These are phyloP conservation scores for Globomyces pollinis-pini DNA, from an alignment of 192 early-diverging fungal species.

Conservation along the genomic window DNA sequence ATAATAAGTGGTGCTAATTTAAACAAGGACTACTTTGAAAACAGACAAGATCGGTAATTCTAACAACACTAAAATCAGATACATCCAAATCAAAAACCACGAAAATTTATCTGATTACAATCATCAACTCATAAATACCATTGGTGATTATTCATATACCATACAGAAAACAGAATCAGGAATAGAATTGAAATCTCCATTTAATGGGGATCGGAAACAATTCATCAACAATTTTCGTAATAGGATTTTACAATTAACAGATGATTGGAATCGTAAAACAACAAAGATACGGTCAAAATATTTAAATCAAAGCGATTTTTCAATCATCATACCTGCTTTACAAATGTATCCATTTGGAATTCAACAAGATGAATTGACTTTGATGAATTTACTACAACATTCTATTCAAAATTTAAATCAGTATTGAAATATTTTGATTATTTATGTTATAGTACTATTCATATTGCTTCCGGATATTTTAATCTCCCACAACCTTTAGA, in stretches of 20 bases:
- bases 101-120: conserved; percentile 62
- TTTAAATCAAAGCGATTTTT: background rate
- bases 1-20: conserved; percentile 84
- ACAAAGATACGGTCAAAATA: background rate
- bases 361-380: conserved; percentile 65
- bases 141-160: conserved; percentile 40
- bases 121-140: conserved; percentile 50
- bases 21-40: conserved; percentile 87
- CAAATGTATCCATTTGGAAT: conserved; percentile 81
- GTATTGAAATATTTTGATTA: too few species aligned
- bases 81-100: conserved; percentile 51
- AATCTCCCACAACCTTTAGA: conserved; percentile 75
- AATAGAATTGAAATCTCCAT: background rate
- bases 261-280: background rate
- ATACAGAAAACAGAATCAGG: too few species aligned
- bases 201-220: background rate
- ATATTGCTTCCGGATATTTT: conserved; percentile 87
- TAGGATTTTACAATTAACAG: background rate
- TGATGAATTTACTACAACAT: conserved; percentile 55
- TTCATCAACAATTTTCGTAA: background rate
- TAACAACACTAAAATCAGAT: too few species aligned
- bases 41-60: conserved; percentile 93
- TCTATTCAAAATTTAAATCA: conserved; percentile 38
- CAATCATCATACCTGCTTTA: conserved; percentile 58
- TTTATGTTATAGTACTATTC: too few species aligned